These are phyloP conservation scores for Fusarium sp. DNA, from an alignment of 2,329 filamentous ascomycete genomes.

Conservation along the genomic window DNA sequence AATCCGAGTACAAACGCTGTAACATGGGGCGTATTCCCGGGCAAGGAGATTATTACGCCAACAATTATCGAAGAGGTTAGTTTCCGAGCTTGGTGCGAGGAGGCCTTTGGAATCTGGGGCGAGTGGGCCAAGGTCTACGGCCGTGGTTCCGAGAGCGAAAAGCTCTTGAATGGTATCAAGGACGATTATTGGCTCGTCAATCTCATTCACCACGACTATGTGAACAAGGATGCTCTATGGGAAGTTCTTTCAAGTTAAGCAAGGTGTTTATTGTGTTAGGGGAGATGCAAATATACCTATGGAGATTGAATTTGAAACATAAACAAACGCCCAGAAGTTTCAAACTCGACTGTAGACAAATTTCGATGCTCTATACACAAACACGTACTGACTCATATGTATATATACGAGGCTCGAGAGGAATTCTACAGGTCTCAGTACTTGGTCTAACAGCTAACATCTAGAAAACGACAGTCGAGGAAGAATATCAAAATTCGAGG, in stretches of 20 bases:
- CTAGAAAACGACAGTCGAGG: not conserved
- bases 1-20: slow-evolving; percentile 84
- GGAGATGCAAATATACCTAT: slow-evolving; percentile 48
- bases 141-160: slow-evolving; percentile 75
- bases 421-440: not conserved
- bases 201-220: slow-evolving; percentile 83
- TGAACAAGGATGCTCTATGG: slow-evolving; percentile 79
- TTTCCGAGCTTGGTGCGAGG: slow-evolving; percentile 93
- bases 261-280: slow-evolving; percentile 3
- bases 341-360: not conserved
- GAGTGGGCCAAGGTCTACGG: slow-evolving; percentile 94
- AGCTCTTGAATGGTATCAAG: slow-evolving; percentile 74
- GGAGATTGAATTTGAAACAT: slow-evolving; percentile 9
- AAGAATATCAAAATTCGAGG: not conserved
- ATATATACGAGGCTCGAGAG: not conserved
- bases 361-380: not conserved
- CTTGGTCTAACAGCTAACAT: not conserved
- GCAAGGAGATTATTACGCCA: slow-evolving; percentile 94
- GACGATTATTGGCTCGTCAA: slow-evolving; percentile 90
- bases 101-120: slow-evolving; percentile 94
- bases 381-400: not conserved
- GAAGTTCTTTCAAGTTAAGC: slow-evolving; percentile 64
- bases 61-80: slow-evolving; percentile 97
- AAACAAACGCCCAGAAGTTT: not conserved
- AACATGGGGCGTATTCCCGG: slow-evolving; percentile 95